A percentile compares a stretch with the other conserved stretches of the same genome.
These are phyloP conservation scores for Geranium rotundifolium DNA, from an alignment of 345 rosid species.

Conservation along the genomic window DNA sequence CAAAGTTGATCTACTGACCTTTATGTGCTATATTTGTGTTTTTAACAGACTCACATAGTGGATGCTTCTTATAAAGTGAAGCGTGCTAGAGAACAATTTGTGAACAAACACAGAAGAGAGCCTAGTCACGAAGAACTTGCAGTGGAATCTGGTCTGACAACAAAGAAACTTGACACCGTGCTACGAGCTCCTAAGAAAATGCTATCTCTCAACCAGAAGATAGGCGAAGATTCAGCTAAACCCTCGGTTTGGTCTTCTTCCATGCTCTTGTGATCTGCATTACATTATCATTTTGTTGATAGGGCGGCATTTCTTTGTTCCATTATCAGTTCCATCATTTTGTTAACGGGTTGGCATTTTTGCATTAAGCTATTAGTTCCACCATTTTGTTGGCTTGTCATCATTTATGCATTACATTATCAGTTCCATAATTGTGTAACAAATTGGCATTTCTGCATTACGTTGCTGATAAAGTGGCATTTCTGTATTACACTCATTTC, in stretches of 20 bases:
- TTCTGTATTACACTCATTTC: too few relatives aligned
- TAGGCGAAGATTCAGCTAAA: constrained; percentile 23
- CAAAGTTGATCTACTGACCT: not conserved
- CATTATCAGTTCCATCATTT: not conserved
- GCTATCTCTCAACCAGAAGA: constrained; percentile 67
- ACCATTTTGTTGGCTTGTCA: too few relatives aligned
- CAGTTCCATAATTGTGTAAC: too few relatives aligned
- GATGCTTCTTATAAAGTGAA: constrained; percentile 86
- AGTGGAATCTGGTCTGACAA: constrained; percentile 72
- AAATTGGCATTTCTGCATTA: too few relatives aligned
- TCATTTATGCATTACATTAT: too few relatives aligned
- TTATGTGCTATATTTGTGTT: not conserved
- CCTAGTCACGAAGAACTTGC: constrained; percentile 88
- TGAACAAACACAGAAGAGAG: constrained; percentile 49
- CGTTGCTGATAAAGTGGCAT: too few relatives aligned
- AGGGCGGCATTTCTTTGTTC: not conserved
- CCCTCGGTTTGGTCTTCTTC: constrained; percentile 44
- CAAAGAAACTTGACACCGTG: constrained; percentile 75
- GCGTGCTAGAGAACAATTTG: constrained; percentile 72
- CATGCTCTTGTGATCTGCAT: not conserved
- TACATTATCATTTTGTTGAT: not conserved
- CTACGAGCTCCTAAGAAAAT: constrained; percentile 61
- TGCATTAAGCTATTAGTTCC: too few relatives aligned
- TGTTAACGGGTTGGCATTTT: too few relatives aligned
- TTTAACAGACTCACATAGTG: constrained; percentile 81